Evolutionary conservation across 176 grass and related monocot genomes (phyloP).

Genomic region (Juncus effusus): DNA sequence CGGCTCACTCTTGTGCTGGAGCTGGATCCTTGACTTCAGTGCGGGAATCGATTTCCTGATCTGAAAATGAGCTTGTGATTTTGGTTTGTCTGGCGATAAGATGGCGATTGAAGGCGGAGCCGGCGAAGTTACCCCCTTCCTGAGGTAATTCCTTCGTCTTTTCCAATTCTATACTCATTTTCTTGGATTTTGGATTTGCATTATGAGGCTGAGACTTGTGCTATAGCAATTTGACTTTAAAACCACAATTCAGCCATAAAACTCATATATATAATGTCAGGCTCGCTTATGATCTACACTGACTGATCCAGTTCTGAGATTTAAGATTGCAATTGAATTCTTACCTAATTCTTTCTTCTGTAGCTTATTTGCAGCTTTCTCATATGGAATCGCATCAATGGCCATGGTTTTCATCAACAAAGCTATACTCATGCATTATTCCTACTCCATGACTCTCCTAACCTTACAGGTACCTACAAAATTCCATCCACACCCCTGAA

Average conservation of each 20-base stretch:
- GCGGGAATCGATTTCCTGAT: not conserved
- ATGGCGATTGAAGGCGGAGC: slow-evolving; percentile 2
- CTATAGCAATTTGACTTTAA: no score
- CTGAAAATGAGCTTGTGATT: slow-evolving; percentile 7
- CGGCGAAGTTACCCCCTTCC: slow-evolving; percentile 6
- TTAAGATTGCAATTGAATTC: slow-evolving; percentile 9
- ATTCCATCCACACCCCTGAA: slow-evolving; percentile 5
- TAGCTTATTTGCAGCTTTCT: slow-evolving; percentile 75
- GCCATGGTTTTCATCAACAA: slow-evolving; percentile 98
- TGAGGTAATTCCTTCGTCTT: slow-evolving; percentile 6
- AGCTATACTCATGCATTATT: slow-evolving; percentile 90
- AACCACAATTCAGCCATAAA: no score
- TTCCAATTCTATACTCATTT: not conserved
- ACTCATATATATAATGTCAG: no score
- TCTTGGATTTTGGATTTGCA: not conserved
- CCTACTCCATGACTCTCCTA: slow-evolving; percentile 91
- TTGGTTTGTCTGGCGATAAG: not conserved
- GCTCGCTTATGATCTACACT: no score
- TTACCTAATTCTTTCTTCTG: slow-evolving; percentile 21
- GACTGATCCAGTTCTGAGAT: not conserved
- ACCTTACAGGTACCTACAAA: slow-evolving; percentile 58
- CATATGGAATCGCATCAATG: slow-evolving; percentile 93
- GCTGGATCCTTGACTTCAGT: no score
- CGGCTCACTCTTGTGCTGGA: slow-evolving; percentile 14
- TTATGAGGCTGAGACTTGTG: not conserved